Conservation (phyloP, 768 basidiomycete genomes). For the Thelephora aurantiotincta region DNA sequence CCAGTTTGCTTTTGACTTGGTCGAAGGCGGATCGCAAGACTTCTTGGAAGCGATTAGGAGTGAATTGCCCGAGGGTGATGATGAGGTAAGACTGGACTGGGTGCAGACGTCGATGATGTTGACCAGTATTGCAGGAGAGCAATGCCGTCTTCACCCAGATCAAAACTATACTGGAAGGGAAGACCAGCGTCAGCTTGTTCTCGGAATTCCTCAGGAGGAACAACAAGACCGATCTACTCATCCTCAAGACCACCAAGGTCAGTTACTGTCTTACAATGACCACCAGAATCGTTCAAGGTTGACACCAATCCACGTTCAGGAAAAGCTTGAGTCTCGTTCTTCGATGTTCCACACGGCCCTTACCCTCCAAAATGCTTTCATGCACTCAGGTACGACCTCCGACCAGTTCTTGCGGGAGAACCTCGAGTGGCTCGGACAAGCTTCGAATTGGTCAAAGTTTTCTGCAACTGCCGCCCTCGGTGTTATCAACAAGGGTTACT, state of each 20-base stretch:
- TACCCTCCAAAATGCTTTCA: constrained; percentile 93
- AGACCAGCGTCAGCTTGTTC: constrained; percentile 85
- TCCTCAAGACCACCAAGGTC: constrained; percentile 89
- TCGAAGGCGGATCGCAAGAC: constrained; percentile 88
- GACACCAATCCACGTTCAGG: constrained; percentile 28
- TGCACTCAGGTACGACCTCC: constrained; percentile 95
- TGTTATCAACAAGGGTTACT: constrained; percentile 95
- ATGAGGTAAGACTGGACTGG: constrained; percentile 25
- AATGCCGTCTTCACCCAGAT: constrained; percentile 60
- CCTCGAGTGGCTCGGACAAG: constrained; percentile 90
- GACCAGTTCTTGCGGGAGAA: constrained; percentile 91
- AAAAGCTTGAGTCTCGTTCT: constrained; percentile 81
- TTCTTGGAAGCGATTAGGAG: constrained; percentile 69
- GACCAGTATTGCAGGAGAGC: constrained; percentile 27
- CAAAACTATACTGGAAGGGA: constrained; percentile 74
- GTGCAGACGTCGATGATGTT: neutral
- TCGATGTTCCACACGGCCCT: constrained; percentile 97
- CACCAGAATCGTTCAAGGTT: neutral
- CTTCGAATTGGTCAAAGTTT: constrained; percentile 98
- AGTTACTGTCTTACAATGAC: neutral
- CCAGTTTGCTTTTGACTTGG: constrained; percentile 92
- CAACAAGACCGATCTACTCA: constrained; percentile 83
- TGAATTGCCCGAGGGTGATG: constrained; percentile 52
- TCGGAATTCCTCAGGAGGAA: constrained; percentile 92
- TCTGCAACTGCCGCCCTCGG: constrained; percentile 94